Evolutionary conservation across 1,139 yeast genomes (phyloP).

Genomic region (Geotrichum carabidarum): DNA sequence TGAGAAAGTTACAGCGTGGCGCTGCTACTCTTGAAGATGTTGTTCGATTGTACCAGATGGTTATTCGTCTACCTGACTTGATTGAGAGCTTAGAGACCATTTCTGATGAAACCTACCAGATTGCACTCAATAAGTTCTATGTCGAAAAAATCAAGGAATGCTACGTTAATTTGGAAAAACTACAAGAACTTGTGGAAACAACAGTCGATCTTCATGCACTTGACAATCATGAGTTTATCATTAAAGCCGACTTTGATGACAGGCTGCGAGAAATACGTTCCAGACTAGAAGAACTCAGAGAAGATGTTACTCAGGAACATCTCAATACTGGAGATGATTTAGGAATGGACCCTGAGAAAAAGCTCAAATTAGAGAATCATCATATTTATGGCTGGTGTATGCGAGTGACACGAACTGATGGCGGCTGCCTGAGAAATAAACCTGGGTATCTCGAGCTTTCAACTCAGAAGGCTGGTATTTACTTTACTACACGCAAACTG

Average conservation of each 20-base stretch:
- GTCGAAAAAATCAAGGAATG: conserved; percentile 49
- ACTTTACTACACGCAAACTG: conserved; percentile 68
- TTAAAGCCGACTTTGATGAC: conserved; percentile 86
- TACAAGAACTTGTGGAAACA: conserved; percentile 83
- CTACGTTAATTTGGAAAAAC: conserved; percentile 53
- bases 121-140: conserved; percentile 48
- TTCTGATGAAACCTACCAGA: conserved; percentile 27
- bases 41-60: conserved; percentile 80
- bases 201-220: conserved; percentile 83
- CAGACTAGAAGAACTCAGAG: conserved; percentile 51
- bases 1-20: conserved; percentile 56
- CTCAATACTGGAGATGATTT: conserved; percentile 65
- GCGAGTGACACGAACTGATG: conserved; percentile 85
- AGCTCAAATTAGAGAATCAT: conserved; percentile 82
- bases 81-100: conserved; percentile 46
- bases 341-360: conserved; percentile 76
- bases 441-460: conserved; percentile 67
- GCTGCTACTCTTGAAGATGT: conserved; percentile 72
- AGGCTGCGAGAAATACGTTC: conserved; percentile 57
- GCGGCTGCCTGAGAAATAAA: conserved; percentile 63
- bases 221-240: conserved; percentile 71
- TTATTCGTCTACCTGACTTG: conserved; percentile 64
- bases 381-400: conserved; percentile 89
- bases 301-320: conserved; percentile 57
- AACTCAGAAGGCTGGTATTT: conserved; percentile 92